These are phyloP conservation scores for Wickerhamomyces sydowiorum DNA, from an alignment of 805 yeast species.

Conservation along the genomic window DNA sequence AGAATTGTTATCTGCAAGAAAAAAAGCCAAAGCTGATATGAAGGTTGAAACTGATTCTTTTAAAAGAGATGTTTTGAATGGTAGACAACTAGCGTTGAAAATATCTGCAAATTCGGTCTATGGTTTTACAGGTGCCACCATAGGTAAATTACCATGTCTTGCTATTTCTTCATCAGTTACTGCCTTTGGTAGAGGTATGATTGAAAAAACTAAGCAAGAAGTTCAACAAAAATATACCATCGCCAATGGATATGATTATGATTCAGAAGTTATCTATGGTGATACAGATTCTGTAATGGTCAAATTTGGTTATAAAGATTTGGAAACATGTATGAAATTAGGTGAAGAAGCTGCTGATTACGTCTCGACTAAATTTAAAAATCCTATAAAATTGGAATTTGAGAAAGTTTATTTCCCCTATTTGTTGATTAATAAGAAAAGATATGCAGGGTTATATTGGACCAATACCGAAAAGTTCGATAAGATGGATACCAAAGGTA, in stretches of 20 bases:
- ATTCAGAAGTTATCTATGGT: slow-evolving; percentile 92
- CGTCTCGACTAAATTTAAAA: slow-evolving; percentile 72
- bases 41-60: slow-evolving; percentile 94
- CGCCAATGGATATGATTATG: slow-evolving; percentile 78
- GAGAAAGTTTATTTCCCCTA: slow-evolving; percentile 97
- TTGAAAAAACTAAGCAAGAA: slow-evolving; percentile 80
- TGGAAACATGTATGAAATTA: slow-evolving; percentile 78
- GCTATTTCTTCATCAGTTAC: slow-evolving; percentile 96
- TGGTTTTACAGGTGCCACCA: slow-evolving; percentile 98
- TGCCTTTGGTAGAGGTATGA: slow-evolving; percentile 95
- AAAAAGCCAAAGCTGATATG: slow-evolving; percentile 84
- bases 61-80: slow-evolving; percentile 87
- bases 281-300: slow-evolving; percentile 99
- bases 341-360: slow-evolving; percentile 93
- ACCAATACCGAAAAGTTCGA: slow-evolving; percentile 88
- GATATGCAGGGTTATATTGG: slow-evolving; percentile 98
- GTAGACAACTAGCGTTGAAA: slow-evolving; percentile 94
- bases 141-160: slow-evolving; percentile 93
- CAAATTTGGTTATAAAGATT: slow-evolving; percentile 79
- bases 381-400: slow-evolving; percentile 92
- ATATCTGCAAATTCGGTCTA: slow-evolving; percentile 97
- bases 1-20: slow-evolving; percentile 87
- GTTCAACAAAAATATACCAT: slow-evolving; percentile 77
- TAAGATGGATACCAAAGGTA: slow-evolving; percentile 97
- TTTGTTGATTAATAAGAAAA: slow-evolving; percentile 85